Percentiles rank a stretch among this genome's conserved stretches.
These are phyloP conservation scores for Symbiodinium natans DNA, from an alignment of 73 alveolate species.

Conservation along the genomic window DNA sequence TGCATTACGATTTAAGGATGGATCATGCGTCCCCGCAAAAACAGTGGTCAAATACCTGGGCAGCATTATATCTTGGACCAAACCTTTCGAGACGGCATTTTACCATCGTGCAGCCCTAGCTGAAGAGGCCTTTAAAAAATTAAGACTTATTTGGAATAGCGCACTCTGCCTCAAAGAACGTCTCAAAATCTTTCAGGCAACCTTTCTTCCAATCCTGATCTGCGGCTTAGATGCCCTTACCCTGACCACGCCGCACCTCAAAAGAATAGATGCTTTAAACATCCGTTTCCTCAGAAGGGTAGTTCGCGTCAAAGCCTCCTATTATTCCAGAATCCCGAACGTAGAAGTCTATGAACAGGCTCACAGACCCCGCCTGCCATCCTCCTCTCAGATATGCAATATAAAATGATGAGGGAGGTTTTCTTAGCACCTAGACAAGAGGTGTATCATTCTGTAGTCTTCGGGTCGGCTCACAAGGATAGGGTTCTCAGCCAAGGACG, in stretches of 20 bases:
- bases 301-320: no score
- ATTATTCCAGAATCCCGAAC: no score
- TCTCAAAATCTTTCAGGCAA: no score
- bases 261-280: neutral
- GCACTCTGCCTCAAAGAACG: neutral
- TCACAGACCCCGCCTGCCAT: no score
- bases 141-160: neutral
- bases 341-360: no score
- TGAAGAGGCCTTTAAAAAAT: neutral
- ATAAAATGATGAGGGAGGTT: no score
- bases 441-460: no score
- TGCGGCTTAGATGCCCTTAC: neutral
- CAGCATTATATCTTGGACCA: neutral
- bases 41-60: neutral
- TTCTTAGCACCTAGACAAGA: no score
- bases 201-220: neutral
- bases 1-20: neutral
- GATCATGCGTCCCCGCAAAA: neutral
- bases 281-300: conserved; percentile 6
- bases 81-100: neutral
- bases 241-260: neutral
- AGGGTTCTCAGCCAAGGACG: no score
- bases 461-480: no score
- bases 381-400: no score
- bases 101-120: neutral